Percentiles rank a stretch among this genome's conserved stretches.
These are phyloP conservation scores for Rhizophora mangle DNA, from an alignment of 345 rosid species.

Conservation along the genomic window DNA sequence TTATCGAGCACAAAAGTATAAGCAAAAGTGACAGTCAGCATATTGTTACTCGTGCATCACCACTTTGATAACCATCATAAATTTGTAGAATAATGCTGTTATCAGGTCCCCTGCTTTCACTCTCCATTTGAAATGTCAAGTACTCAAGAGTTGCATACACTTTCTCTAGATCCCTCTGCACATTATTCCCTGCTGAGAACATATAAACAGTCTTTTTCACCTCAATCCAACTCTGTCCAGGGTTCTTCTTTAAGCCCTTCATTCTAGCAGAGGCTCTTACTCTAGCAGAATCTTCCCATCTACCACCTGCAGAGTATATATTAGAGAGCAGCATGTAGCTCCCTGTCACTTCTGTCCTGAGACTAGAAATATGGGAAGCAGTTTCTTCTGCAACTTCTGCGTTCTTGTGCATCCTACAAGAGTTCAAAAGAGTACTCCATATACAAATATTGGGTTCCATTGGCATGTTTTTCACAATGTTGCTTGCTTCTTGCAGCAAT, in stretches of 20 bases:
- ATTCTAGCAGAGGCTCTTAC: constrained; percentile 56
- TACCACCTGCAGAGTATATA: constrained; percentile 62
- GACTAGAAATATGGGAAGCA: constrained; percentile 38
- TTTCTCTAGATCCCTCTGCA: constrained; percentile 24
- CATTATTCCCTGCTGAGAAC: constrained; percentile 46
- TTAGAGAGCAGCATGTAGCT: constrained; percentile 62
- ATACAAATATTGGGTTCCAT: constrained; percentile 56
- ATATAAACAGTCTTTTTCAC: constrained; percentile 43
- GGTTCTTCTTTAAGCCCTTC: constrained; percentile 64
- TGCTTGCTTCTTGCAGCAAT: constrained; percentile 53
- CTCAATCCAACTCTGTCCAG: constrained; percentile 71
- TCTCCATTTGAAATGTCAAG: constrained; percentile 36
- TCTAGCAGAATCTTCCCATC: constrained; percentile 66
- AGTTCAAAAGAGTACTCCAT: constrained; percentile 69
- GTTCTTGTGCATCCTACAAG: constrained; percentile 62
- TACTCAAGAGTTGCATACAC: constrained; percentile 29
- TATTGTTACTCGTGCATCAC: background rate
- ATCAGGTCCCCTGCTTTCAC: background rate
- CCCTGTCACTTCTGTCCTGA: constrained; percentile 38
- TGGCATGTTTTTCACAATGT: constrained; percentile 59
- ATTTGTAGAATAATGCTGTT: background rate
- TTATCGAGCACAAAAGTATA: no score
- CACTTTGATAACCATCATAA: background rate
- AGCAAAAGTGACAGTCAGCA: background rate
- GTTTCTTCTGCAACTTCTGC: constrained; percentile 41